Percentiles rank a stretch among this genome's conserved stretches.
Evolutionary conservation across 371 early-diverging fungal species (phyloP).

Genomic region (Lichtheimia corymbifera): DNA sequence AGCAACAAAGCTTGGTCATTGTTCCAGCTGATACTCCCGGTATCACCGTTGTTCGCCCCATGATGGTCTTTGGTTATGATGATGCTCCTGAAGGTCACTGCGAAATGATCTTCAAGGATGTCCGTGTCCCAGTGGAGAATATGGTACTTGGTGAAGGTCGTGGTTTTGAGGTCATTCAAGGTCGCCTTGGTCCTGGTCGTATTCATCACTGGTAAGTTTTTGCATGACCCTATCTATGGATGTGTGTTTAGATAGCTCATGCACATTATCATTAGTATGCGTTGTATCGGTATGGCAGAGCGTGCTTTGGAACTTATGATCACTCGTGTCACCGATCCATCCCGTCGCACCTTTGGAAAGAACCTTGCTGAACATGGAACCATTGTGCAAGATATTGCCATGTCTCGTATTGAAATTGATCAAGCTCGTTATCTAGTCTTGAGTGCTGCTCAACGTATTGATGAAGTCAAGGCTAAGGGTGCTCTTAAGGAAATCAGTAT

Average conservation of each 20-base stretch:
- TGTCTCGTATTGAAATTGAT: constrained; percentile 89
- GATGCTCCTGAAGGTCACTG: constrained; percentile 95
- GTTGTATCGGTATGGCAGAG: constrained; percentile 92
- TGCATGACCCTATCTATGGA: background rate
- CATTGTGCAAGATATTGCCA: constrained; percentile 77
- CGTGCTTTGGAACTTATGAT: constrained; percentile 87
- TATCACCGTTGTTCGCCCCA: constrained; percentile 80
- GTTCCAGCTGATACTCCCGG: constrained; percentile 91
- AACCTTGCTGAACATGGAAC: constrained; percentile 81
- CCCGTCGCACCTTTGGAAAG: constrained; percentile 87
- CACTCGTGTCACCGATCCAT: constrained; percentile 79
- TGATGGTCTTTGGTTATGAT: constrained; percentile 93
- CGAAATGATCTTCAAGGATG: constrained; percentile 89
- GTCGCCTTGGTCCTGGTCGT: constrained; percentile 91
- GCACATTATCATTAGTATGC: constrained; percentile 72
- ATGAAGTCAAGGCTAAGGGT: constrained; percentile 81
- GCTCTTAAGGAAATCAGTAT: constrained; percentile 92
- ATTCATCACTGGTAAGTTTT: constrained; percentile 59
- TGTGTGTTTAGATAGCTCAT: too few relatives aligned
- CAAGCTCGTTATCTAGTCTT: constrained; percentile 87
- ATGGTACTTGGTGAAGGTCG: constrained; percentile 93
- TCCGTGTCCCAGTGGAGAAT: constrained; percentile 84
- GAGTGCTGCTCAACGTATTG: constrained; percentile 89
- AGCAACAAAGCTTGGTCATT: constrained; percentile 88
- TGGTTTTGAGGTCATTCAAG: constrained; percentile 97